Evolutionary conservation across 1,284 basidiomycete species (phyloP).

Genomic region (Pascua guehoae): DNA sequence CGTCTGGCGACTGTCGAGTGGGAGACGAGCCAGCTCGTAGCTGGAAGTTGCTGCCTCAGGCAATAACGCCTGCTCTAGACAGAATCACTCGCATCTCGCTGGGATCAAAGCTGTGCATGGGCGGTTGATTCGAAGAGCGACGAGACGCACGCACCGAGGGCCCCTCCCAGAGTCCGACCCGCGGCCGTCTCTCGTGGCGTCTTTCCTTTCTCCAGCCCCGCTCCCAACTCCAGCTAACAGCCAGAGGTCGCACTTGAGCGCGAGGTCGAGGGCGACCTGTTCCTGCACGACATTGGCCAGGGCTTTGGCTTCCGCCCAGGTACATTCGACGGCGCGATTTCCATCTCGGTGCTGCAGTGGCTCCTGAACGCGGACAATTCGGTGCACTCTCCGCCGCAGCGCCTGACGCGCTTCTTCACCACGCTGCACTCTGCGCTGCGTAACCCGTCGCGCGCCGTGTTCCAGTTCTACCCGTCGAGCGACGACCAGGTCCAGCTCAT

Average conservation of each 20-base stretch:
- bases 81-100: too few relatives aligned
- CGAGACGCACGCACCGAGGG: too few relatives aligned
- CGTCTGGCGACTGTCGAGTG: too few relatives aligned
- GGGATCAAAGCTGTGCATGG: too few relatives aligned
- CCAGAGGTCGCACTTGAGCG: conserved; percentile 88
- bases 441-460: conserved; percentile 87
- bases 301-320: conserved; percentile 93
- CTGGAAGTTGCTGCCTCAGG: too few relatives aligned
- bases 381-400: conserved; percentile 86
- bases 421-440: conserved; percentile 88
- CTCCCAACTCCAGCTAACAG: conserved; percentile 1
- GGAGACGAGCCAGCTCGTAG: too few relatives aligned
- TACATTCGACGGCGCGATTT: conserved; percentile 96
- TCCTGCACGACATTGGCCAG: conserved; percentile 88
- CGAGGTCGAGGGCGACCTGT: conserved; percentile 89
- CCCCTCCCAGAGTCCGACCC: too few relatives aligned
- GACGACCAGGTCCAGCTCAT: conserved; percentile 96
- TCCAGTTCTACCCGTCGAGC: conserved; percentile 93
- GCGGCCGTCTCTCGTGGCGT: background rate
- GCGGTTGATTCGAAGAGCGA: too few relatives aligned
- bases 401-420: conserved; percentile 90
- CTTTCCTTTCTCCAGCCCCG: background rate
- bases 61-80: too few relatives aligned
- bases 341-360: conserved; percentile 98
- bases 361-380: conserved; percentile 94